phyloP scores from a whole-genome alignment of 148 eudicot genomes.

The Fallopia convolvulus region DNA sequence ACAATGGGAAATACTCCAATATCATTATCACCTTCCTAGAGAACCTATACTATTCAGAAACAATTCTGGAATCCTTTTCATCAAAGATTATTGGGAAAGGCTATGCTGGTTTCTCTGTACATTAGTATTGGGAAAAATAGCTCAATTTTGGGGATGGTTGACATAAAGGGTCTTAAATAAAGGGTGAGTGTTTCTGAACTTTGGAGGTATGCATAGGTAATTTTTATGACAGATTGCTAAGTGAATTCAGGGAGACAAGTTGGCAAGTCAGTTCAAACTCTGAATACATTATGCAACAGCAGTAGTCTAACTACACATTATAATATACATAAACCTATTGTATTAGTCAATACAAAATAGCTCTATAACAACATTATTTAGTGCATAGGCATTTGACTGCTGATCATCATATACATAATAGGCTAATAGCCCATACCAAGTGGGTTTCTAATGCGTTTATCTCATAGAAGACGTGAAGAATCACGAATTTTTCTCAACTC shows the following conservation, averaged over 20 bases:
- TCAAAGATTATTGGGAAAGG: too few species aligned
- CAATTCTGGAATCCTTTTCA: too few species aligned
- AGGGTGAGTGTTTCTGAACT: not conserved
- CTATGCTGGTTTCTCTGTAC: too few species aligned
- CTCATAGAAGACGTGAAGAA: not conserved
- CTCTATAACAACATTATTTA: not conserved
- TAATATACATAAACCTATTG: not conserved
- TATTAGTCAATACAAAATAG: not conserved
- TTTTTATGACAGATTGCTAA: not conserved
- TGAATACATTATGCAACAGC: not conserved
- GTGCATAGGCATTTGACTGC: not conserved
- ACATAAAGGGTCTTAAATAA: not conserved
- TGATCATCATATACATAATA: not conserved
- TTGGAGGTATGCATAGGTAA: not conserved
- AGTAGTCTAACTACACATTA: not conserved
- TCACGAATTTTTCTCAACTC: too few species aligned
- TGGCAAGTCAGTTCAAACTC: not conserved
- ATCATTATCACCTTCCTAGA: too few species aligned
- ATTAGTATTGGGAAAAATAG: not conserved
- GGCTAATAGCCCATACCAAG: not conserved
- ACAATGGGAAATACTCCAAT: too few species aligned
- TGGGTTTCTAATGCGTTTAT: not conserved
- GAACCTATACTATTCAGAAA: too few species aligned
- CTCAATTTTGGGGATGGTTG: not conserved
- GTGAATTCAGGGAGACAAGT: too few species aligned